phyloP scores from a whole-genome alignment of 176 grass and related monocot genomes.

The Aegilops umbellulata region DNA sequence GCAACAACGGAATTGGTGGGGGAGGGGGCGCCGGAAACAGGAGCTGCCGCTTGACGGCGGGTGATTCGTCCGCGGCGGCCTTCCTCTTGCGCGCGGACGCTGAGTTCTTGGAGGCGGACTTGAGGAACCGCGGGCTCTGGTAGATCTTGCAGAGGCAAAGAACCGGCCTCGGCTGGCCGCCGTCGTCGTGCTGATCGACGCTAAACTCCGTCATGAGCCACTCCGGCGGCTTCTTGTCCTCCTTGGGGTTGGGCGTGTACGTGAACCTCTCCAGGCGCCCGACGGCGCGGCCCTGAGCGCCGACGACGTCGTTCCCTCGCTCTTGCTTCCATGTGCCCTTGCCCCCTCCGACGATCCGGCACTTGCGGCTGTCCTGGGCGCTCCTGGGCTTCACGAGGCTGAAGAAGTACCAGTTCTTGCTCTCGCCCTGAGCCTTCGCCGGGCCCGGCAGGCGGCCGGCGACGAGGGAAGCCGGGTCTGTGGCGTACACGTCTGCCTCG shows the following conservation, averaged over 20 bases:
- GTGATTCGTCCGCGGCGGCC: not conserved
- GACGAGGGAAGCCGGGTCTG: not conserved
- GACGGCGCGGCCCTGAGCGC: not conserved
- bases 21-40: not conserved
- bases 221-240: not conserved
- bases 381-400: not conserved
- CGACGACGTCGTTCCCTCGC: not conserved
- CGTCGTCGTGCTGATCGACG: not conserved
- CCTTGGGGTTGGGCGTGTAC: not conserved
- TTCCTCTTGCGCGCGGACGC: slow-evolving; percentile 9
- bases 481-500: not conserved
- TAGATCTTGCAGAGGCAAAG: slow-evolving; percentile 15
- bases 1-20: not conserved
- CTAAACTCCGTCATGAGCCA: slow-evolving; percentile 21
- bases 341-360: not conserved
- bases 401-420: not conserved
- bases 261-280: not conserved
- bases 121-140: not conserved
- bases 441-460: not conserved
- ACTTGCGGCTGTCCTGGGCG: not conserved
- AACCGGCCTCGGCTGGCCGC: not conserved
- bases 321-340: not conserved
- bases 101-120: not conserved
- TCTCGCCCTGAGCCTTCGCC: not conserved
- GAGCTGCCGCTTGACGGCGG: not conserved